Evolutionary conservation across 2,329 filamentous ascomycete species (phyloP), one percentile per base, ranked within the genome.

Genomic region (Hysterium pulicare): DNA sequence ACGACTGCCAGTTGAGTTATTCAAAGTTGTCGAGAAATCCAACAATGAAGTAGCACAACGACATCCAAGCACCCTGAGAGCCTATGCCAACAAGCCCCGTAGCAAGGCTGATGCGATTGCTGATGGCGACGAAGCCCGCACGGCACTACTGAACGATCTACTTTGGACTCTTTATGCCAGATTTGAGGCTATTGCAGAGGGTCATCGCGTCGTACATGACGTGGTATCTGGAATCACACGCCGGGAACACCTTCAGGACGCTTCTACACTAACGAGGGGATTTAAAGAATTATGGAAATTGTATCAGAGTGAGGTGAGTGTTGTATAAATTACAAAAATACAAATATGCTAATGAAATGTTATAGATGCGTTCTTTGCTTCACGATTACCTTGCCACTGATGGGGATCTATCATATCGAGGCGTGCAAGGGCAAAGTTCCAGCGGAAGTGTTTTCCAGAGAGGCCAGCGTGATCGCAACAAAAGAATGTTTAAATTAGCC

Each of bases 221-320:
- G 86, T 94, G 35, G 85, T 96, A 58, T 85, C 85, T 49, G 87
- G 87, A 1, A 87, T 98, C 45, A 82, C 91, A 41, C 82, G 84
- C 48, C 82, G 94, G 38, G 90, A 97, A 60, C 86, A 86, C 67
- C 64, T 75, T 38, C 67, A 62, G 38, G 76, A 78, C 42, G 58
- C 58, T 17, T 82, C 72, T 71, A 77, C 80, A 1, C 76, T 97
- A 38, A 84, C 89, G 5, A 84, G 89, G 42, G 90, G 90, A 42
- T 98, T 98, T 69, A 93, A 91, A 59, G 93, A 97, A 69, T 72
- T 98, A 31, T 98, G 94, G 94, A 95, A 96, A 61, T 74, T 98
- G 6, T 91, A 96, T 58, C 93, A 98, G 62, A 97, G 94, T 67
- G 93, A 98, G 63, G 62, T 62, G 48, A 33, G 51, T 45, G 10